Percentiles rank a stretch among this genome's conserved stretches.
Conservation (phyloP, 192 early-diverging fungal species). For the Rhizophagus clarus region DNA sequence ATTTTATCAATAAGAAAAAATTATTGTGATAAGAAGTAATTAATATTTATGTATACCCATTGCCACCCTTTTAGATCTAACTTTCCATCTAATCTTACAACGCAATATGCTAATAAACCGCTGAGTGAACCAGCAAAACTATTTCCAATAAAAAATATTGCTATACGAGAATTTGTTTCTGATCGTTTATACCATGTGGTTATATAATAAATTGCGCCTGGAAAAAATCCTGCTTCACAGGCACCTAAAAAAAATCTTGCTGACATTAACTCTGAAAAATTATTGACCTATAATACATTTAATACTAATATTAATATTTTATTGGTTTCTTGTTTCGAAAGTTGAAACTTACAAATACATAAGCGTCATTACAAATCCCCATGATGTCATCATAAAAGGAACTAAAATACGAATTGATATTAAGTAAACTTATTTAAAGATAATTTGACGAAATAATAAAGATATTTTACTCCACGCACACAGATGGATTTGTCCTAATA, state of each 20-base stretch:
- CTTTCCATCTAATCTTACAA: constrained; percentile 57
- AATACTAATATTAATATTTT: no score
- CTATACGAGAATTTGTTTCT: no score
- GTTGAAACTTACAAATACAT: constrained; percentile 50
- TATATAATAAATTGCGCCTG: constrained; percentile 57
- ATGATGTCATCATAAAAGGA: no score
- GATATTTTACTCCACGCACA: constrained; percentile 37
- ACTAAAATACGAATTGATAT: no score
- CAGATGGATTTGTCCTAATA: constrained; percentile 57
- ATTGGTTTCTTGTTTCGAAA: not conserved
- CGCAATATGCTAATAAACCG: constrained; percentile 67
- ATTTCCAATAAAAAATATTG: no score
- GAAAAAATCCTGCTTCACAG: constrained; percentile 61
- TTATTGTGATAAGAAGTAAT: not conserved
- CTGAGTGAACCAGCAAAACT: constrained; percentile 62
- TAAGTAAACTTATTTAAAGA: constrained; percentile 21
- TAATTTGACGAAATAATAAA: no score
- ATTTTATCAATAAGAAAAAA: not conserved
- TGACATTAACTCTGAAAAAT: constrained; percentile 46
- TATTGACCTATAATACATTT: not conserved
- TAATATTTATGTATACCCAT: constrained; percentile 31
- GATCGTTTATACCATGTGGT: no score
- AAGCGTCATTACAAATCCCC: constrained; percentile 53
- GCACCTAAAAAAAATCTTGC: constrained; percentile 63
- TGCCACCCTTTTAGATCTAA: constrained; percentile 54